phyloP scores from a whole-genome alignment of 495 filamentous ascomycete genomes.

The Lasiosphaeria hispida region DNA sequence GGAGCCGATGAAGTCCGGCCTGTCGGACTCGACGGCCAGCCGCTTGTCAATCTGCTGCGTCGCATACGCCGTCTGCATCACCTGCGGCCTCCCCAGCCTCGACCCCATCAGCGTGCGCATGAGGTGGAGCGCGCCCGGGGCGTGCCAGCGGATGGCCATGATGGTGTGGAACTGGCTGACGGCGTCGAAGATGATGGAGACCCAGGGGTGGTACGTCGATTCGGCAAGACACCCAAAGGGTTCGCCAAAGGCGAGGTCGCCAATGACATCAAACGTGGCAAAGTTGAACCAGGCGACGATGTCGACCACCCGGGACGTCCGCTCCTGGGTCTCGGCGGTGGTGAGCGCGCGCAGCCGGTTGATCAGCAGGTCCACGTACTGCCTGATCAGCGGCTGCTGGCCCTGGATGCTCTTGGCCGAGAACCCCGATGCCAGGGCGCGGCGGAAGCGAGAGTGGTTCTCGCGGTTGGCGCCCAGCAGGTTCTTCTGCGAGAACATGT shows the following conservation, averaged over 20 bases:
- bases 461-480: slow-evolving; percentile 30
- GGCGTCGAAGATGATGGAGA: slow-evolving; percentile 28
- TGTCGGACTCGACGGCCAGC: not conserved
- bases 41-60: not conserved
- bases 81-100: not conserved
- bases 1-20: not conserved
- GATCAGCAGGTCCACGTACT: slow-evolving; percentile 42
- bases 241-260: slow-evolving; percentile 55
- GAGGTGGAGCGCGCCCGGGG: not conserved
- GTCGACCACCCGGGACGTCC: slow-evolving; percentile 20
- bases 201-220: slow-evolving; percentile 32
- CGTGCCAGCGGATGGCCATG: slow-evolving; percentile 22
- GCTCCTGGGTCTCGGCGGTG: not conserved
- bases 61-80: not conserved
- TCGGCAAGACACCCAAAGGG: slow-evolving; percentile 49
- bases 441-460: slow-evolving; percentile 42
- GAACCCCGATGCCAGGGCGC: slow-evolving; percentile 50
- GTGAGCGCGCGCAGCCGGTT: slow-evolving; percentile 28
- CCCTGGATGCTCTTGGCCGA: slow-evolving; percentile 40
- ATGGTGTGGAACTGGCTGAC: slow-evolving; percentile 27
- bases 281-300: slow-evolving; percentile 51
- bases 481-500: not conserved
- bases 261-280: slow-evolving; percentile 57
- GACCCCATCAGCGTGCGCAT: not conserved
- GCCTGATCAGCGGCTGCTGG: slow-evolving; percentile 38